phyloP scores from a whole-genome alignment of 306 rosid genomes.

The Abrus pulchellus region DNA sequence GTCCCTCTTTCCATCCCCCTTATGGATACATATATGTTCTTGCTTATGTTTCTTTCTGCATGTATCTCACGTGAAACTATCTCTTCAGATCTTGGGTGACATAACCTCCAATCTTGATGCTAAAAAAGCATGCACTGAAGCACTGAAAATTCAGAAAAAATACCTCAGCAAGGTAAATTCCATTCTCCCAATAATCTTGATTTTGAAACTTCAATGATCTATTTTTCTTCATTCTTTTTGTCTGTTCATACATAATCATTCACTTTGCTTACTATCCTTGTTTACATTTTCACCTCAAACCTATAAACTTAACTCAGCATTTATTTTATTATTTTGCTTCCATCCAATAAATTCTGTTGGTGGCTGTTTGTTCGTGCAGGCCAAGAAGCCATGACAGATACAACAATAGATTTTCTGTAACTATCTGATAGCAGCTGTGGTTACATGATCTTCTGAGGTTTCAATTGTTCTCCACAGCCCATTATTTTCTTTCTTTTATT shows the following conservation, averaged over 20 bases:
- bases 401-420: conserved; percentile 37
- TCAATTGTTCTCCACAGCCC: conserved; percentile 28
- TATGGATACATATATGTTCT: conserved; percentile 10
- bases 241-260: neutral
- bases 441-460: conserved; percentile 47
- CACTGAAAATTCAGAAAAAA: conserved; percentile 89
- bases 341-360: conserved; percentile 5
- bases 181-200: conserved; percentile 13
- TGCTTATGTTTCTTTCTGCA: conserved; percentile 31
- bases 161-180: conserved; percentile 79
- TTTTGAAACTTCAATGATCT: conserved; percentile 4
- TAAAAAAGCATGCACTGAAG: conserved; percentile 79
- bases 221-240: neutral
- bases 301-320: neutral
- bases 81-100: conserved; percentile 79
- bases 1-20: conserved; percentile 49
- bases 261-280: conserved; percentile 4
- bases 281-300: conserved; percentile 13
- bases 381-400: conserved; percentile 55
- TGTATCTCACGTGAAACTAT: conserved; percentile 44
- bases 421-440: conserved; percentile 42
- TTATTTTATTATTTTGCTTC: neutral
- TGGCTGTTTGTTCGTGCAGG: conserved; percentile 58
- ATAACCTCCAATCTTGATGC: conserved; percentile 86
- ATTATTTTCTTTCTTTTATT: conserved; percentile 27